Conservation (phyloP, 2,329 filamentous ascomycete genomes). For the Geosmithia putterillii region DNA sequence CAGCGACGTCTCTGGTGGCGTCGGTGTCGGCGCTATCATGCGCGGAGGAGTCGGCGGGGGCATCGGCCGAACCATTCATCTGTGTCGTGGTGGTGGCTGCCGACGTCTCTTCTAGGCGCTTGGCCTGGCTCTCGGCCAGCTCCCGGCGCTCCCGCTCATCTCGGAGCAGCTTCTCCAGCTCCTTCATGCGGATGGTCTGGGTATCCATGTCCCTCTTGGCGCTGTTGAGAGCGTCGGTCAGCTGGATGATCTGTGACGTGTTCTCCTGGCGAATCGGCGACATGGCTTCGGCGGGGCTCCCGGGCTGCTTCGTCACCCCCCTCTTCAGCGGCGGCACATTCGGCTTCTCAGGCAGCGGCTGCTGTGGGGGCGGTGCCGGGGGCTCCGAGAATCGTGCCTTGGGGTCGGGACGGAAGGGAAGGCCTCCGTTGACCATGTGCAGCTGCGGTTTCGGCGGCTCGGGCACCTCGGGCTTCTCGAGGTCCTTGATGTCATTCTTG, state of each 20-base stretch:
- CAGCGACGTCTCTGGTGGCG: neutral
- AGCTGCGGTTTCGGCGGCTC: conserved; percentile 30
- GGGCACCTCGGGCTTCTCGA: conserved; percentile 34
- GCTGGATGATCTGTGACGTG: conserved; percentile 63
- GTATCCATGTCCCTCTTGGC: conserved; percentile 79
- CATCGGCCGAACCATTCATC: conserved; percentile 13
- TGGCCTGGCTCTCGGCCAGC: conserved; percentile 70
- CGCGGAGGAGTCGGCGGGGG: neutral
- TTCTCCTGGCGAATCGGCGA: conserved; percentile 50
- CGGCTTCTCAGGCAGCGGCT: conserved; percentile 87
- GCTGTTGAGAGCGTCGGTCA: conserved; percentile 73
- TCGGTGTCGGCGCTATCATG: neutral
- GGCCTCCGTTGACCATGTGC: conserved; percentile 33
- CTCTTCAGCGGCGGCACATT: conserved; percentile 67
- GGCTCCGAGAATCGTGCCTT: conserved; percentile 86
- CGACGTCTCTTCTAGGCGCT: conserved; percentile 47
- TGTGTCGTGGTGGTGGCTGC: conserved; percentile 15
- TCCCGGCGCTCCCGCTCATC: conserved; percentile 75
- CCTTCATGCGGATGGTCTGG: conserved; percentile 68
- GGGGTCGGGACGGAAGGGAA: conserved; percentile 55
- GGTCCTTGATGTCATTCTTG: conserved; percentile 53
- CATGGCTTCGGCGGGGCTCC: conserved; percentile 40
- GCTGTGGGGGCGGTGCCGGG: conserved; percentile 84
- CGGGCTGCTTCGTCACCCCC: conserved; percentile 62
- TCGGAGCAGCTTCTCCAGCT: conserved; percentile 61